These are phyloP conservation scores for Debaryomyces coudertii DNA, from an alignment of 1,139 yeast species.

Conservation along the genomic window DNA sequence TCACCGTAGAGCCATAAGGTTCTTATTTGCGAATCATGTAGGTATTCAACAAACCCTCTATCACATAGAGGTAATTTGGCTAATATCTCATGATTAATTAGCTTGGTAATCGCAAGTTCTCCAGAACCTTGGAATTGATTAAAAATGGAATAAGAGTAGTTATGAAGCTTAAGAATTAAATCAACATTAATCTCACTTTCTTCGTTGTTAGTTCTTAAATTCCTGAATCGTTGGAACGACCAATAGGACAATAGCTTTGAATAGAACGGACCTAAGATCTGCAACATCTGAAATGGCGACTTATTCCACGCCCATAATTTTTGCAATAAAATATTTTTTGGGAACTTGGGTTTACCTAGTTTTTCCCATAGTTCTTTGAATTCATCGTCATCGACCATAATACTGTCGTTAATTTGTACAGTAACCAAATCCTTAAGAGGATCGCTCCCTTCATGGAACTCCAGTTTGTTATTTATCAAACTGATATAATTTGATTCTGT, in stretches of 20 bases:
- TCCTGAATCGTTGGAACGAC: conserved; percentile 46
- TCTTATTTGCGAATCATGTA: conserved; percentile 27
- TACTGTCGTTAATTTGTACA: conserved; percentile 21
- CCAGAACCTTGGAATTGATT: conserved; percentile 51
- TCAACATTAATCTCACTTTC: conserved; percentile 20
- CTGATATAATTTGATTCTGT: conserved; percentile 45
- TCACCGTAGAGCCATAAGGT: conserved; percentile 48
- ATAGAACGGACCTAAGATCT: conserved; percentile 43
- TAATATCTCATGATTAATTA: conserved; percentile 45
- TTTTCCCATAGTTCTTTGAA: conserved; percentile 32
- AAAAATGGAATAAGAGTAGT: conserved; percentile 47
- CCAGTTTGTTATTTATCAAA: conserved; percentile 35
- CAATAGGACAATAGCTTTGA: conserved; percentile 46
- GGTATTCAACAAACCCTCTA: conserved; percentile 39
- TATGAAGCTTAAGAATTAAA: conserved; percentile 42
- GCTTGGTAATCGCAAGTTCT: conserved; percentile 47
- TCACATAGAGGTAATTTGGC: conserved; percentile 47
- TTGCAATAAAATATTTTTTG: conserved; percentile 35
- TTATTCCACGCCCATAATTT: conserved; percentile 43
- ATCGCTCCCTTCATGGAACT: conserved; percentile 37
- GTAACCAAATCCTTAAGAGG: conserved; percentile 33
- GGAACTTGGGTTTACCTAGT: conserved; percentile 46
- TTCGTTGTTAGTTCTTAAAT: conserved; percentile 25
- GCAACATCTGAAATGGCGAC: conserved; percentile 47
- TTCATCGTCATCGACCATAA: conserved; percentile 22